Base-by-base conservation (phyloP, 148 eudicot genomes). In the Persicaria tinctoria region DNA sequence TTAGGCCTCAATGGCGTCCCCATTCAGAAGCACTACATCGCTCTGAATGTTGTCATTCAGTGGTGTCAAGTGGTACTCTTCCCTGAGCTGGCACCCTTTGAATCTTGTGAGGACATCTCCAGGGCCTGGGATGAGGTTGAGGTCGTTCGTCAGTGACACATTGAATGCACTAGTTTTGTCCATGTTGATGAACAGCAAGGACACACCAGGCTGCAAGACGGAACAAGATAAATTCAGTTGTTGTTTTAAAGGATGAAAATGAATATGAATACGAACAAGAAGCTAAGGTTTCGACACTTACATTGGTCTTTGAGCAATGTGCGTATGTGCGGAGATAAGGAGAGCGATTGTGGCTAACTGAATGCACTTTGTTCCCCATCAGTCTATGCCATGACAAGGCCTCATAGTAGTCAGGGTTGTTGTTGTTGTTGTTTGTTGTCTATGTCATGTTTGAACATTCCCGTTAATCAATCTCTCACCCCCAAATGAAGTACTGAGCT, bases 51-150 rank as follows among this genome's bases (percentile, higher is more conserved):
- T 56, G 0, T 89, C 93, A 51, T 72, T 82, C 76, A 81, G 23
- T 5, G 90, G 87, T 38, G 90, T 87, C 84, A 89, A 60, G 68
- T 84, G 87, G 69, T 89, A 89, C 81, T 89, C 89, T 72, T 89
- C 88, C 56, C 90, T 81, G 20, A 41, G 13, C 32, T 60, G 46
- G 1, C 5, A 44, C 45, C 53, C 50, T 13, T n/a, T 46, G 5
- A 72, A 4, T 10, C 41, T 47, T 8, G 13, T 59, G 47, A 44
- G 32, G 46, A 38, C 46, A 9, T 14, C 32, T 41, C 27, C 10
- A 17, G 72, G 47, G 51, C 72, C 72, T 8, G 82, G 82, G 79
- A 73, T 17, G 45, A 83, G 49, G 73, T 82, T 83, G 49, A 73
- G 4, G 53, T 83, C 88, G 14, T 82, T 80, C 16, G 3, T 48